These are phyloP conservation scores for Pluteus cervinus DNA, from an alignment of 768 basidiomycete genomes.

Conservation along the genomic window DNA sequence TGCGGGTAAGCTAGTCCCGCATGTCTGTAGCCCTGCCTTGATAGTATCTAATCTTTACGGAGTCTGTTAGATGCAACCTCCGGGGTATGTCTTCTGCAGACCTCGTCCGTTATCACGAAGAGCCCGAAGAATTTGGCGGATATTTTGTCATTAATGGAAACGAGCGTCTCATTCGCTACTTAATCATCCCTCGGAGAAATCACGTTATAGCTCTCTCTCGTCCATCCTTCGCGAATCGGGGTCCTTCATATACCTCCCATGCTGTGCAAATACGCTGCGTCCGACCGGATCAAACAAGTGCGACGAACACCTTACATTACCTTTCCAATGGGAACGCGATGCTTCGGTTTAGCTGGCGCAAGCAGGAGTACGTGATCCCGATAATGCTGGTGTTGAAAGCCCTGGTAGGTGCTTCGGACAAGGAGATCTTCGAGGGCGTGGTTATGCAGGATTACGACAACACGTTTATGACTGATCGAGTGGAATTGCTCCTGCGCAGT, in stretches of 20 bases:
- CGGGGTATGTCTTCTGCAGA: slow-evolving; percentile 78
- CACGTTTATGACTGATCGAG: slow-evolving; percentile 95
- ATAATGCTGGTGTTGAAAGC: slow-evolving; percentile 97
- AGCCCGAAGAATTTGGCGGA: slow-evolving; percentile 97
- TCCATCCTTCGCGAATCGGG: slow-evolving; percentile 86
- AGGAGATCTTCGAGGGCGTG: slow-evolving; percentile 93
- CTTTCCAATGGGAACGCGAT: slow-evolving; percentile 96
- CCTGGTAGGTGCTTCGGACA: slow-evolving; percentile 84
- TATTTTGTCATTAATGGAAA: slow-evolving; percentile 99
- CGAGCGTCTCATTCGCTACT: slow-evolving; percentile 96
- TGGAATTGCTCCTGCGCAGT: slow-evolving; percentile 88
- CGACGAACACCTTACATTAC: slow-evolving; percentile 97
- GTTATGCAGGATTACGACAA: slow-evolving; percentile 97
- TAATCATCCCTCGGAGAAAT: slow-evolving; percentile 92
- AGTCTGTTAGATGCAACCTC: slow-evolving; percentile 94
- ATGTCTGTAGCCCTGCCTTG: slow-evolving; percentile 1
- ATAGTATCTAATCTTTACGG: neutral
- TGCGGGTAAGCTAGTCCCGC: slow-evolving; percentile 59
- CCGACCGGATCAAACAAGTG: slow-evolving; percentile 85
- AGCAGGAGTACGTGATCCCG: slow-evolving; percentile 97
- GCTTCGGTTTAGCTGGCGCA: slow-evolving; percentile 93
- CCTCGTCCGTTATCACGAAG: slow-evolving; percentile 87
- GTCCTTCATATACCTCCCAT: slow-evolving; percentile 90
- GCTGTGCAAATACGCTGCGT: slow-evolving; percentile 96
- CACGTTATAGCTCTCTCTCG: slow-evolving; percentile 92